These are phyloP conservation scores for Knufia petricola DNA, from an alignment of 2,329 filamentous ascomycete species.

Conservation along the genomic window DNA sequence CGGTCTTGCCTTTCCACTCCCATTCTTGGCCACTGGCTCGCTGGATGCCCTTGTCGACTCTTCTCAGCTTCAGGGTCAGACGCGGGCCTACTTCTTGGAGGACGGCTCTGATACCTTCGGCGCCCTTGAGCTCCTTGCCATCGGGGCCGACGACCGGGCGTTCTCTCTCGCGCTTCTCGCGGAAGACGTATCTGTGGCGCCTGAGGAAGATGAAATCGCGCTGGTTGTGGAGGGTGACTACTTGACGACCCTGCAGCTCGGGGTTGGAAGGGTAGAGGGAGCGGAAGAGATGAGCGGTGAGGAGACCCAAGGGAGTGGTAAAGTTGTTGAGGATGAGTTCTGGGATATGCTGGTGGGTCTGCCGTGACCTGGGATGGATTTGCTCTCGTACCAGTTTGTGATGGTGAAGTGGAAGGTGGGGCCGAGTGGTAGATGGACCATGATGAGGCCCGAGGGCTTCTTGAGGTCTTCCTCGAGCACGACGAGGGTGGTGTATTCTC, in stretches of 20 bases:
- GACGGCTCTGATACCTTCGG: constrained; percentile 75
- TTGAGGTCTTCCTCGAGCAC: constrained; percentile 87
- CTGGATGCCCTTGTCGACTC: constrained; percentile 83
- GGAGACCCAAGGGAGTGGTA: constrained; percentile 77
- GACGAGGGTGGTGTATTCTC: constrained; percentile 73
- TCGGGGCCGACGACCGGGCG: constrained; percentile 75
- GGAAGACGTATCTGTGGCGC: constrained; percentile 82
- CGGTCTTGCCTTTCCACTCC: constrained; percentile 94
- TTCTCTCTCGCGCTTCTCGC: constrained; percentile 77
- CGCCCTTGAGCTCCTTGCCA: constrained; percentile 72
- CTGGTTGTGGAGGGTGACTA: constrained; percentile 88
- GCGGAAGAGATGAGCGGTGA: constrained; percentile 78
- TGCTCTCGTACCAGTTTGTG: constrained; percentile 81
- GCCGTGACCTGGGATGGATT: constrained; percentile 79
- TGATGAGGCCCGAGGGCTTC: constrained; percentile 67
- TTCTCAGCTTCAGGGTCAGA: constrained; percentile 76
- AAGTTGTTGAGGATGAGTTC: constrained; percentile 92
- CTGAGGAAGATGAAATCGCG: constrained; percentile 93
- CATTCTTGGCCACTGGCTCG: constrained; percentile 71
- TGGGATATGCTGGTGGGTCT: constrained; percentile 85
- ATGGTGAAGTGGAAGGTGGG: constrained; percentile 91
- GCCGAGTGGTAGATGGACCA: constrained; percentile 73
- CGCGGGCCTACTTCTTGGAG: constrained; percentile 82
- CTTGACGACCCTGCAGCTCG: constrained; percentile 76
- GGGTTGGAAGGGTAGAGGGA: constrained; percentile 70